phyloP scores from a whole-genome alignment of 805 yeast genomes.

The Cephaloascus fragrans region DNA sequence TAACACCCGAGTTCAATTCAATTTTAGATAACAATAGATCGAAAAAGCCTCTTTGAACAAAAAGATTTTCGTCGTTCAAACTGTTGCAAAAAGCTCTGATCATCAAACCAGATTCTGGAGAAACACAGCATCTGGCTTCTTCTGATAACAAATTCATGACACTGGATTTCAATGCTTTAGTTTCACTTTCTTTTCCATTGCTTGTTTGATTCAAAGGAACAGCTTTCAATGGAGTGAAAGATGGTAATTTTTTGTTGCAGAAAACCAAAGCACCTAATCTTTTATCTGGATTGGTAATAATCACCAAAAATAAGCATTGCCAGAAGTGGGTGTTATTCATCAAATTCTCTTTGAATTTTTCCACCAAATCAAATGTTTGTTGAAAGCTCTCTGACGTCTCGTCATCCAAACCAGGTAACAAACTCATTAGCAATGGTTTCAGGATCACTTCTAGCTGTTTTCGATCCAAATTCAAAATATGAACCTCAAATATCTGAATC shows the following conservation, averaged over 20 bases:
- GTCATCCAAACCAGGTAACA: slow-evolving; percentile 87
- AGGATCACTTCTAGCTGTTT: slow-evolving; percentile 41
- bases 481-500: slow-evolving; percentile 48
- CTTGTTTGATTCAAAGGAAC: slow-evolving; percentile 5
- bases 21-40: slow-evolving; percentile 66
- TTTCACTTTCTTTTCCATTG: slow-evolving; percentile 12
- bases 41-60: slow-evolving; percentile 82
- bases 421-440: slow-evolving; percentile 62
- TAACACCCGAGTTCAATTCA: slow-evolving; percentile 51
- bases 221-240: slow-evolving; percentile 27
- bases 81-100: slow-evolving; percentile 68
- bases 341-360: slow-evolving; percentile 43
- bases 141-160: slow-evolving; percentile 19
- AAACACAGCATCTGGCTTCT: slow-evolving; percentile 51
- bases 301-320: slow-evolving; percentile 68
- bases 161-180: slow-evolving; percentile 16
- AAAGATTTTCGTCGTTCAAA: slow-evolving; percentile 52
- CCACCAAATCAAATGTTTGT: slow-evolving; percentile 50
- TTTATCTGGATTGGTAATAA: slow-evolving; percentile 72
- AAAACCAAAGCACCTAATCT: slow-evolving; percentile 79
- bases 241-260: slow-evolving; percentile 59
- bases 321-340: slow-evolving; percentile 72
- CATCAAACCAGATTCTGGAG: slow-evolving; percentile 74
- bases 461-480: slow-evolving; percentile 44
- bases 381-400: slow-evolving; percentile 78